Percentiles rank a stretch among this genome's conserved stretches.
Conservation (phyloP, 106 monocot genomes). For the Agapanthus africanus region DNA sequence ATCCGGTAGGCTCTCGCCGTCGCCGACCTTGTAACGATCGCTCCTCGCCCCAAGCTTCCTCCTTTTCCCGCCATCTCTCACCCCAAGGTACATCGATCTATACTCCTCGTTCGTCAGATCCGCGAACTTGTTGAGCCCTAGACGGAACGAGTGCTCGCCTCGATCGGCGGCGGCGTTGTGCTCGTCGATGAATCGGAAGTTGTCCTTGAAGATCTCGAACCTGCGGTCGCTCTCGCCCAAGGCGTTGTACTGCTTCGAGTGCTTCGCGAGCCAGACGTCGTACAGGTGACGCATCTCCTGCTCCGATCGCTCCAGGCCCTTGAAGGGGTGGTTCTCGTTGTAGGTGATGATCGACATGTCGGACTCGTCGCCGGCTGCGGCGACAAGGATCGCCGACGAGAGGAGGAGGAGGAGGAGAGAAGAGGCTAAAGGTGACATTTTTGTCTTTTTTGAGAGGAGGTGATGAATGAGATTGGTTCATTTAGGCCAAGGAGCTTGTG, state of each 20-base stretch:
- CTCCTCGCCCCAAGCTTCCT: not conserved
- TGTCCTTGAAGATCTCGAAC: constrained; percentile 76
- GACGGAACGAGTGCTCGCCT: constrained; percentile 42
- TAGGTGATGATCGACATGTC: constrained; percentile 39
- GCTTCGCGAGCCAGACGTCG: constrained; percentile 35
- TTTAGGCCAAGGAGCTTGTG: no score
- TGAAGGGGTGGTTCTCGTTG: constrained; percentile 9
- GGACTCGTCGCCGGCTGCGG: not conserved
- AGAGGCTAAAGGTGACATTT: not conserved
- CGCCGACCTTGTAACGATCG: constrained; percentile 27
- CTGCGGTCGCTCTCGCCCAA: constrained; percentile 38
- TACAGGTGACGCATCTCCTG: constrained; percentile 36
- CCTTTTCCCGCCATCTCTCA: not conserved
- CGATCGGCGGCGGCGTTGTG: constrained; percentile 64
- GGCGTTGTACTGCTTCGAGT: constrained; percentile 28
- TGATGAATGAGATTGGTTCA: no score
- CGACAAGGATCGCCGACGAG: not conserved
- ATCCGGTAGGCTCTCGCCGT: constrained; percentile 48
- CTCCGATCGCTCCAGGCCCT: constrained; percentile 32
- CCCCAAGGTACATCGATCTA: constrained; percentile 40
- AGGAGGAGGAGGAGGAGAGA: constrained; percentile 13
- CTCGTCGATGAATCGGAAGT: constrained; percentile 65
- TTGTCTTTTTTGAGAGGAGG: no score
- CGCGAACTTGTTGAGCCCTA: constrained; percentile 82
- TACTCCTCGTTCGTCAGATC: constrained; percentile 89